Evolutionary conservation across 495 filamentous ascomycete genomes (phyloP).

Genomic region (Talaromyces proteolyticus): DNA sequence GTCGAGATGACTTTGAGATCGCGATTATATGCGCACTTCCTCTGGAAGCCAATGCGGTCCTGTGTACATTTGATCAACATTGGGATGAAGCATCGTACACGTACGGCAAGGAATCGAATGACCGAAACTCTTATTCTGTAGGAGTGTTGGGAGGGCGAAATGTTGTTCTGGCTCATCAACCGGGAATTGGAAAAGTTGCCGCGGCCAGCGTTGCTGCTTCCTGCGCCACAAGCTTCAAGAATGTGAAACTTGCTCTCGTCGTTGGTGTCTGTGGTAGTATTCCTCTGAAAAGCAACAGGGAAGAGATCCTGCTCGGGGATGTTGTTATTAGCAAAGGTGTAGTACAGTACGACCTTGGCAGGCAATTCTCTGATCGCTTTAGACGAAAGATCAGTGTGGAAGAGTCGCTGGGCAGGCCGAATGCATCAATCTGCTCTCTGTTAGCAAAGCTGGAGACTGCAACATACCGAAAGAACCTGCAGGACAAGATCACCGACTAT

Average conservation of each 20-base stretch:
- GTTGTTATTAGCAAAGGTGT: conserved; percentile 32
- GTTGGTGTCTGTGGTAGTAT: conserved; percentile 24
- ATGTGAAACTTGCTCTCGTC: conserved; percentile 14
- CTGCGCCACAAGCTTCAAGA: conserved; percentile 10
- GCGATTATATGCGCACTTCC: conserved; percentile 21
- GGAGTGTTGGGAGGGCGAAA: conserved; percentile 18
- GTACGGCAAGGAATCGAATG: conserved; percentile 11
- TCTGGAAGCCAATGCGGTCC: conserved; percentile 19
- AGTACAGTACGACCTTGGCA: conserved; percentile 28
- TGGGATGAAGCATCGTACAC: conserved; percentile 4
- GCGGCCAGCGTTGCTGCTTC: conserved; percentile 11
- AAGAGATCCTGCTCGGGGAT: conserved; percentile 29
- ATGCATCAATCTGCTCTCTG: conserved; percentile 20
- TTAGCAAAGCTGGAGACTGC: conserved; percentile 3
- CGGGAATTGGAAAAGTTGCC: conserved; percentile 14
- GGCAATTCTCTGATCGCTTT: conserved; percentile 13
- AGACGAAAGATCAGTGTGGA: conserved; percentile 13
- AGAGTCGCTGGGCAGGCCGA: conserved; percentile 18
- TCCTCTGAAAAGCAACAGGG: conserved; percentile 8
- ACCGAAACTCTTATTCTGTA: conserved; percentile 18
- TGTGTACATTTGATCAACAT: conserved; percentile 17
- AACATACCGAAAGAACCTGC: not conserved
- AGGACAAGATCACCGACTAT: not conserved
- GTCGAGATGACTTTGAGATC: conserved; percentile 16
- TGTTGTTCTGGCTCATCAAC: conserved; percentile 18